Evolutionary conservation across 805 yeast genomes (phyloP).

Genomic region (Kluyveromyces lactis): DNA sequence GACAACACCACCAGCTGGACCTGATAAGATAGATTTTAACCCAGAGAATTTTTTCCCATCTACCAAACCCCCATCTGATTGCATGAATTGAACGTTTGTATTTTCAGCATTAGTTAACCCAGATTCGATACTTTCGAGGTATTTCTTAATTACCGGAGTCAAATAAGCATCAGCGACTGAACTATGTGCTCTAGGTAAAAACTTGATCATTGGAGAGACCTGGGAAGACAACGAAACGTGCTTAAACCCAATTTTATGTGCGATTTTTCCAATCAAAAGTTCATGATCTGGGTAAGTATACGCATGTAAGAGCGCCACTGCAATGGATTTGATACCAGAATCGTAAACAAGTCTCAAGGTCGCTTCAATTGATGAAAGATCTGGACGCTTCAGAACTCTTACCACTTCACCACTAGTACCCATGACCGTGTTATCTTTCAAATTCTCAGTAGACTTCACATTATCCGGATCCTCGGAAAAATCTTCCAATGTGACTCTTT

Average conservation of each 20-base stretch:
- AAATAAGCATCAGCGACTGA: slow-evolving; percentile 76
- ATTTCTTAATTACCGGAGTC: slow-evolving; percentile 68
- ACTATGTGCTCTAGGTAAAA: slow-evolving; percentile 67
- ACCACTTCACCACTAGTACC: slow-evolving; percentile 69
- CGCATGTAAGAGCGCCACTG: slow-evolving; percentile 64
- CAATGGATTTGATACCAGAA: slow-evolving; percentile 59
- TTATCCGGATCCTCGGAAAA: slow-evolving; percentile 62
- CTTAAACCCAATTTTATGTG: slow-evolving; percentile 55
- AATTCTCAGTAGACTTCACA: slow-evolving; percentile 21
- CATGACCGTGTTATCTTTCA: slow-evolving; percentile 28
- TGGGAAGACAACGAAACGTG: slow-evolving; percentile 62
- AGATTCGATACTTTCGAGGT: slow-evolving; percentile 48
- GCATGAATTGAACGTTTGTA: slow-evolving; percentile 76
- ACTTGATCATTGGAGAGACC: slow-evolving; percentile 72
- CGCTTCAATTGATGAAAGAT: slow-evolving; percentile 34
- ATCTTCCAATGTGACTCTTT: slow-evolving; percentile 78
- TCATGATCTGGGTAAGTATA: slow-evolving; percentile 72
- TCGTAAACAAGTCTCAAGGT: slow-evolving; percentile 39
- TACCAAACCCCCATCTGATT: slow-evolving; percentile 91
- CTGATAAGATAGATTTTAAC: slow-evolving; percentile 78
- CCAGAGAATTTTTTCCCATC: slow-evolving; percentile 82
- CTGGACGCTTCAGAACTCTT: slow-evolving; percentile 45
- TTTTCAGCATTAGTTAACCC: slow-evolving; percentile 48
- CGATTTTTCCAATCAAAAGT: slow-evolving; percentile 46
- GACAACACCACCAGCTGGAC: slow-evolving; percentile 98